Evolutionary conservation across 106 monocot species (phyloP).

Genomic region (Acanthochlamys bracteata): DNA sequence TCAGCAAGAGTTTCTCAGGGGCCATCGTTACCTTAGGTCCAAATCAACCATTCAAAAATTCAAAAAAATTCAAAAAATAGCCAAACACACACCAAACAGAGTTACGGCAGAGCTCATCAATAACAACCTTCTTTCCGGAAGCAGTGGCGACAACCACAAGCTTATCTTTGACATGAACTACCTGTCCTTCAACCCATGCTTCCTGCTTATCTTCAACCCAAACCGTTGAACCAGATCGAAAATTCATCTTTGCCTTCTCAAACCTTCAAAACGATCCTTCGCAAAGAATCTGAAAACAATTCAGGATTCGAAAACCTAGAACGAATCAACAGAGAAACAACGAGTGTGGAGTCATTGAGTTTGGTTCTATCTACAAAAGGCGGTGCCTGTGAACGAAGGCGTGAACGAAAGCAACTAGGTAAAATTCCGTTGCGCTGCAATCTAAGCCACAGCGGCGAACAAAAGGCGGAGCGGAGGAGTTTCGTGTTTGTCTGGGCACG

Average conservation of each 20-base stretch:
- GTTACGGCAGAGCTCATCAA: too few species aligned
- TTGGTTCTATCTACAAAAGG: too few species aligned
- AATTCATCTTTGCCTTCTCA: conserved; percentile 15
- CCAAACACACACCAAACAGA: conserved; percentile 2
- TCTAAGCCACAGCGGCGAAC: too few species aligned
- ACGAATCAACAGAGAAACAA: neutral
- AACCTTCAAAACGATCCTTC: neutral
- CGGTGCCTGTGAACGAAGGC: too few species aligned
- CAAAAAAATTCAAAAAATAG: neutral
- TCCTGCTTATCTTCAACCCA: conserved; percentile 42
- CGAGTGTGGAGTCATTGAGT: too few species aligned
- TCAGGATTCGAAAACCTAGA: conserved; percentile 1
- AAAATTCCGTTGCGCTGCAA: too few species aligned
- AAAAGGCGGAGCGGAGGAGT: too few species aligned
- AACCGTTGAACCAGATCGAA: conserved; percentile 28
- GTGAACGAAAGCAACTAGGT: too few species aligned
- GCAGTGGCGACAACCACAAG: conserved; percentile 13
- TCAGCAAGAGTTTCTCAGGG: conserved; percentile 39
- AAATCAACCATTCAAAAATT: neutral
- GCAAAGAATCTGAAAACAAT: neutral
- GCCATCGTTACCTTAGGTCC: conserved; percentile 27
- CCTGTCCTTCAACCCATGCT: conserved; percentile 41
- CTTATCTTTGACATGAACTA: conserved; percentile 19
- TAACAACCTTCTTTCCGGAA: conserved; percentile 20
- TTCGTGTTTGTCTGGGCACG: too few species aligned